Evolutionary conservation across 768 basidiomycete genomes (phyloP), one percentile per base, ranked within the genome.

Genomic region (Mycena latifolia): DNA sequence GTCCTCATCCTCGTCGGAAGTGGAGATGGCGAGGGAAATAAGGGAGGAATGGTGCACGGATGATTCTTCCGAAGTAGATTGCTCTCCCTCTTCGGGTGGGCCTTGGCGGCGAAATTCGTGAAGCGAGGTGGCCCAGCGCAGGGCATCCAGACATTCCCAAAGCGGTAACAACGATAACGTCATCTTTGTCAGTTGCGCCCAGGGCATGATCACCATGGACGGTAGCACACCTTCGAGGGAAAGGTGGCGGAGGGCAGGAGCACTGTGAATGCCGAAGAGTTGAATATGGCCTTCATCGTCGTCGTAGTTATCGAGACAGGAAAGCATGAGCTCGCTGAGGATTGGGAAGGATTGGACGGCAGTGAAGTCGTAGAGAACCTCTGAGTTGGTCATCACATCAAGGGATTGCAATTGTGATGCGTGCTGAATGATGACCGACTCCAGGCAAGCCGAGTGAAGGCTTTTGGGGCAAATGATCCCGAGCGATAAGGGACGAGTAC

Each of bases 71-170:
- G 33, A 35, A 54, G 37, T 8, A 37, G 45, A n/a, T 22, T 29
- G 9, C 14, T 37, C 37, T 37, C 14, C 48, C n/a, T 53, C 51
- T 20, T 61, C 60, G 35, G 60, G 60, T 43, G 43, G 22, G 5
- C 29, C 39, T 20, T 10, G 18, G 41, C 60, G 60, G 48, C 25
- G 35, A 53, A 63, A 63, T 15, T 63, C 54, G 37, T 20, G 37
- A 15, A 63, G 53, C 12, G 61, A 63, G 45, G 61, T 63, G 33
- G 54, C 53, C 54, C 20, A 55, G 3, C 45, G 61, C 53, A 63
- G 9, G 20, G 14, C 43, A 48, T 29, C 8, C 25, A 63, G 17
- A 22, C 53, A 63, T 29, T 46, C 61, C n/a, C 17, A 12, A 24
- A 63, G 31, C 0, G 61, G 14, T 10, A 55, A 1, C 43, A 37